Evolutionary conservation across 495 filamentous ascomycete species (phyloP).

Genomic region (Terfezia boudieri): DNA sequence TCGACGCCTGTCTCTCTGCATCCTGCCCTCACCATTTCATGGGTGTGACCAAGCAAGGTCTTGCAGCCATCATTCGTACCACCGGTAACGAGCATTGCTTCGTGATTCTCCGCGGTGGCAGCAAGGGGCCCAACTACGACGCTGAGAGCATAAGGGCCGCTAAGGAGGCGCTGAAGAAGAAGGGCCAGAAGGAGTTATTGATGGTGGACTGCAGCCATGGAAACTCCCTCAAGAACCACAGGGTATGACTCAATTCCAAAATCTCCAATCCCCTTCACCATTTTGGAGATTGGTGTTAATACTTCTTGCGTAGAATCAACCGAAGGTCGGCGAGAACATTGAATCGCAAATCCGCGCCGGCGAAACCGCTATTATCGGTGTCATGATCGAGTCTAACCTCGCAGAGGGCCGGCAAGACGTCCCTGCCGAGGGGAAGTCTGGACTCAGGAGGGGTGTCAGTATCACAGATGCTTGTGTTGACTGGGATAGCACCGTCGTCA

Average conservation of each 20-base stretch:
- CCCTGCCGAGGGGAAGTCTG: constrained; percentile 43
- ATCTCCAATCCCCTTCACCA: not conserved
- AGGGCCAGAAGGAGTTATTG: constrained; percentile 67
- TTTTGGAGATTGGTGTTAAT: not conserved
- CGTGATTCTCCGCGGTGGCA: constrained; percentile 80
- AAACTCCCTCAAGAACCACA: constrained; percentile 40
- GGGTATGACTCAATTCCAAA: constrained; percentile 1
- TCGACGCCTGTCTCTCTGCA: constrained; percentile 86
- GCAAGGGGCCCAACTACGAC: constrained; percentile 87
- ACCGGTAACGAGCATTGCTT: constrained; percentile 90
- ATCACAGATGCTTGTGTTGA: constrained; percentile 96
- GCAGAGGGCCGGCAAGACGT: constrained; percentile 91
- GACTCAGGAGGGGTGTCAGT: constrained; percentile 72
- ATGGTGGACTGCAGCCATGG: constrained; percentile 96
- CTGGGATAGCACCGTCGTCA: constrained; percentile 71
- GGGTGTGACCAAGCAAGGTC: constrained; percentile 95
- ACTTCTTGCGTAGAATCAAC: constrained; percentile 45
- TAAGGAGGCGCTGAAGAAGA: constrained; percentile 60
- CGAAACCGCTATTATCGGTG: constrained; percentile 71
- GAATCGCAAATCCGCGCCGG: constrained; percentile 70
- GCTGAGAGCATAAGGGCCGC: constrained; percentile 53
- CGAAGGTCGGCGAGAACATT: constrained; percentile 63
- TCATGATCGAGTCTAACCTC: constrained; percentile 99
- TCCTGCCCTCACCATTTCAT: constrained; percentile 90
- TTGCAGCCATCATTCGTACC: constrained; percentile 86